These are phyloP conservation scores for Psilocybe cubensis DNA, from an alignment of 768 basidiomycete species.

Conservation along the genomic window DNA sequence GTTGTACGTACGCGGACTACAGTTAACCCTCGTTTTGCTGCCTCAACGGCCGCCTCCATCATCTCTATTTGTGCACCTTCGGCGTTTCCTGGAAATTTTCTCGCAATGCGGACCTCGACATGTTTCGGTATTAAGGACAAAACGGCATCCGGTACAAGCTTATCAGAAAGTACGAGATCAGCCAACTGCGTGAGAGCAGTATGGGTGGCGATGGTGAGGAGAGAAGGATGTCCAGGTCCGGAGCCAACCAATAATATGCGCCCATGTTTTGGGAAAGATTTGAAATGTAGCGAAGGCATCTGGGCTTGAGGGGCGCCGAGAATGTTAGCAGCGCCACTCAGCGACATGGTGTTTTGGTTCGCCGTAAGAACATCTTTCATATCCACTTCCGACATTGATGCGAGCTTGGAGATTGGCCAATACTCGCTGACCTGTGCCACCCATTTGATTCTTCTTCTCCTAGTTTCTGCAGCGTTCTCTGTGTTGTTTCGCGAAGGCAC, in stretches of 20 bases:
- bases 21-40: slow-evolving; percentile 75
- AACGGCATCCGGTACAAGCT: slow-evolving; percentile 90
- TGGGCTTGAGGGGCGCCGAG: slow-evolving; percentile 12
- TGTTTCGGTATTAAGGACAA: slow-evolving; percentile 79
- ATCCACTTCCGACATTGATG: slow-evolving; percentile 65
- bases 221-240: slow-evolving; percentile 92
- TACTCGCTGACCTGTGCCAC: slow-evolving; percentile 96
- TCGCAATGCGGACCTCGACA: slow-evolving; percentile 84
- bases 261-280: slow-evolving; percentile 47
- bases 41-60: slow-evolving; percentile 90
- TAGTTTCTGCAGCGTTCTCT: slow-evolving; percentile 47
- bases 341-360: slow-evolving; percentile 29
- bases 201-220: slow-evolving; percentile 89
- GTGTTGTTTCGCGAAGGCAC: slow-evolving; percentile 52
- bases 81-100: slow-evolving; percentile 97
- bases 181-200: slow-evolving; percentile 78
- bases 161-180: slow-evolving; percentile 92
- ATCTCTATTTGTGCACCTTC: slow-evolving; percentile 94
- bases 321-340: slow-evolving; percentile 8
- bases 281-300: slow-evolving; percentile 35
- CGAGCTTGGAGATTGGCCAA: slow-evolving; percentile 83
- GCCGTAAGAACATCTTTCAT: slow-evolving; percentile 67
- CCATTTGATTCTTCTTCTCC: slow-evolving; percentile 83
- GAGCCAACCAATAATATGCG: slow-evolving; percentile 92
- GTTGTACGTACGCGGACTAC: slow-evolving; percentile 77